These are phyloP conservation scores for Vicia villosa DNA, from an alignment of 306 rosid species.

Conservation along the genomic window DNA sequence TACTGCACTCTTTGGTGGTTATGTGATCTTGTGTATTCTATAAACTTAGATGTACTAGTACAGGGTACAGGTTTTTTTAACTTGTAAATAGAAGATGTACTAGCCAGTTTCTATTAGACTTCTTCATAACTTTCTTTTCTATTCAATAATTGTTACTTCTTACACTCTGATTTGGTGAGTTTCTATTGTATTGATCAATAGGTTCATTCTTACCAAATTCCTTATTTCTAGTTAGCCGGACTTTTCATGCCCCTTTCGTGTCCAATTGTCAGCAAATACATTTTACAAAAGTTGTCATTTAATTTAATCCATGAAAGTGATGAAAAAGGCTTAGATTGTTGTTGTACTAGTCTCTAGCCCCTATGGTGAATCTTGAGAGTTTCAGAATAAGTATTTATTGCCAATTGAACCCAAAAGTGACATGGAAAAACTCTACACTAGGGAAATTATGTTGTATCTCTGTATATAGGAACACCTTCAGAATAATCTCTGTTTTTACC, in stretches of 20 bases:
- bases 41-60: background rate
- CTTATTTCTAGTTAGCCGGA: background rate
- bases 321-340: background rate
- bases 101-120: background rate
- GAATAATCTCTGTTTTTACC: background rate
- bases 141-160: background rate
- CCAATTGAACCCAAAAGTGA: background rate
- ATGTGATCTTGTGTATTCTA: background rate
- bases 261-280: conserved; percentile 4
- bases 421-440: conserved; percentile 1
- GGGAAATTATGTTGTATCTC: background rate
- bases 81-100: background rate
- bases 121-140: background rate
- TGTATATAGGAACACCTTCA: background rate
- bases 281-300: background rate
- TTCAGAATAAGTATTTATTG: background rate
- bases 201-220: background rate
- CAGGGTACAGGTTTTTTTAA: conserved; percentile 7
- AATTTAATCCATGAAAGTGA: background rate
- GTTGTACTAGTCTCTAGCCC: background rate
- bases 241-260: background rate
- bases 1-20: background rate
- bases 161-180: background rate
- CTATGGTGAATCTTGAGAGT: background rate
- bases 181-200: conserved; percentile 8